Percentiles rank a stretch among this genome's conserved stretches.
Conservation (phyloP, 2,329 filamentous ascomycete genomes). For the Microdochium paspali region DNA sequence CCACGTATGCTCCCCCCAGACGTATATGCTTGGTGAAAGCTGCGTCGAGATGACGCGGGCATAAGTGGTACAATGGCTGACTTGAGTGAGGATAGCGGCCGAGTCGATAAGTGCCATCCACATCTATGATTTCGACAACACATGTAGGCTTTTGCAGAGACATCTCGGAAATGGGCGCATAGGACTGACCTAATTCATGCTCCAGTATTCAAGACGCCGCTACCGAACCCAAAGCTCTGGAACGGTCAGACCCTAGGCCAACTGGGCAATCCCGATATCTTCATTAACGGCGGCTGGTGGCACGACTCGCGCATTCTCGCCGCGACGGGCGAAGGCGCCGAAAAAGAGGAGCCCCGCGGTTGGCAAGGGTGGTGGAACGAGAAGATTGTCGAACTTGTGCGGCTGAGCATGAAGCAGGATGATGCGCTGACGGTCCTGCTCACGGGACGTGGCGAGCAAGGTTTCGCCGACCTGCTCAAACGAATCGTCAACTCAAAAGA, state of each 20-base stretch:
- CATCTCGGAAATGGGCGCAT: slow-evolving; percentile 4
- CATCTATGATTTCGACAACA: slow-evolving; percentile 98
- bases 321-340: slow-evolving; percentile 74
- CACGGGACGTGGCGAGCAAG: slow-evolving; percentile 73
- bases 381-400: slow-evolving; percentile 70
- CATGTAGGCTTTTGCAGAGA: slow-evolving; percentile 43
- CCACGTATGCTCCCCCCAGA: slow-evolving; percentile 42
- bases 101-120: slow-evolving; percentile 71
- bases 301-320: slow-evolving; percentile 81
- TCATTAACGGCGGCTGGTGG: slow-evolving; percentile 91
- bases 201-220: slow-evolving; percentile 78
- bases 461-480: slow-evolving; percentile 71
- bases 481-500: slow-evolving; percentile 70
- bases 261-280: slow-evolving; percentile 65
- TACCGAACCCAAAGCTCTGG: slow-evolving; percentile 87
- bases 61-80: not conserved
- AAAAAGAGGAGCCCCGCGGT: slow-evolving; percentile 69
- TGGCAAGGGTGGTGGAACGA: slow-evolving; percentile 99
- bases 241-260: slow-evolving; percentile 66
- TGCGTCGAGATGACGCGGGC: not conserved
- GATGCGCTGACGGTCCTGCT: slow-evolving; percentile 79
- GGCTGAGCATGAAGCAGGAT: slow-evolving; percentile 72
- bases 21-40: too few species aligned
- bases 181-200: not conserved
- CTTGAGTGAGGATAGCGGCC: slow-evolving; percentile 31